phyloP scores from a whole-genome alignment of 2,329 filamentous ascomycete species.

The Alternaria arborescens region DNA sequence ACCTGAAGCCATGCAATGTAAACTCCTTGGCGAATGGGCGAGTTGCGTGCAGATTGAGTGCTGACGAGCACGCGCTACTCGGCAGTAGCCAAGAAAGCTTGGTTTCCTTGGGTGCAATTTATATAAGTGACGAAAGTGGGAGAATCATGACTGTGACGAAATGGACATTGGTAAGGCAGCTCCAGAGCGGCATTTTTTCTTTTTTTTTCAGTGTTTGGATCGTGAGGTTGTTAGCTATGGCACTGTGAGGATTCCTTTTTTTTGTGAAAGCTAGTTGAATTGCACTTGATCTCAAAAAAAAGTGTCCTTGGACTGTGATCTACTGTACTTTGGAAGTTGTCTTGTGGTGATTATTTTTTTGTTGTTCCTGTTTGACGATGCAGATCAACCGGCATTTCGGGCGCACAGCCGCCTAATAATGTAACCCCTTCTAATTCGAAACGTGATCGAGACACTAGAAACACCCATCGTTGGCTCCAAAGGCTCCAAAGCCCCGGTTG shows the following conservation, averaged over 20 bases:
- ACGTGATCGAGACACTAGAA: slow-evolving; percentile 11
- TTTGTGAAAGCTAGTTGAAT: not conserved
- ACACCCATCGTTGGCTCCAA: not conserved
- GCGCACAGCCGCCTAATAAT: not conserved
- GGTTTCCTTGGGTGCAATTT: not conserved
- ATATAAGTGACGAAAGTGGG: not conserved
- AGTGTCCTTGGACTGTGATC: not conserved
- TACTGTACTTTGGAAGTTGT: not conserved
- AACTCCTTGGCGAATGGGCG: not conserved
- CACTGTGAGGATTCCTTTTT: too few species aligned
- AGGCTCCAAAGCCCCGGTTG: not conserved
- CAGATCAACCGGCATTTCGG: slow-evolving; percentile 18
- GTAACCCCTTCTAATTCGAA: slow-evolving; percentile 16
- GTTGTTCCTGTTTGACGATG: slow-evolving; percentile 4
- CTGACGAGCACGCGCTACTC: not conserved
- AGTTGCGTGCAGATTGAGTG: not conserved
- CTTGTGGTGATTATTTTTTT: not conserved
- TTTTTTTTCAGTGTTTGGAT: too few species aligned
- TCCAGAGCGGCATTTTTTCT: too few species aligned
- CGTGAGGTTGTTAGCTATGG: too few species aligned
- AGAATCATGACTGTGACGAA: not conserved
- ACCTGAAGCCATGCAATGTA: not conserved
- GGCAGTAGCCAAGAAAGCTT: not conserved
- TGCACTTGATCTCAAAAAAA: not conserved
- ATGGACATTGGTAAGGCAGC: not conserved